Conservation (phyloP, 768 basidiomycete species). For the Calocera viscosa region DNA sequence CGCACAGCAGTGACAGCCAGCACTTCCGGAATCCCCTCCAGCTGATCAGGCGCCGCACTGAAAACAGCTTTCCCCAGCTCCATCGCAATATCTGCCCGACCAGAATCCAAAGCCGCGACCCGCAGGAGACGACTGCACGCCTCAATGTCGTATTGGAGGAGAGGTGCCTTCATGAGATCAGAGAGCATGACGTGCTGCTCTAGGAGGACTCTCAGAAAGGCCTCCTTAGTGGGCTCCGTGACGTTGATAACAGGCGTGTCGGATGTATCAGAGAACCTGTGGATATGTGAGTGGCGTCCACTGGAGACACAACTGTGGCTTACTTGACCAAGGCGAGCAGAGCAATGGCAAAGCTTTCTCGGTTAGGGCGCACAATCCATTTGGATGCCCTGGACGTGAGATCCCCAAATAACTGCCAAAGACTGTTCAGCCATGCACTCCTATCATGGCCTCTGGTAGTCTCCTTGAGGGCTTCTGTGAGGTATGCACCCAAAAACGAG, state of each 20-base stretch:
- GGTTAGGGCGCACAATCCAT: not conserved
- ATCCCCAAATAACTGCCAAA: constrained; percentile 45
- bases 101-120: not conserved
- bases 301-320: not conserved
- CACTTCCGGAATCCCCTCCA: constrained; percentile 47
- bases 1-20: constrained; percentile 36
- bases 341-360: not conserved
- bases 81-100: not conserved
- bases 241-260: not conserved
- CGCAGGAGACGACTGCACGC: not conserved
- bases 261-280: not conserved
- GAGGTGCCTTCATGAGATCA: not conserved
- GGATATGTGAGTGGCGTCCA: not conserved
- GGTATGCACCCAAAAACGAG: constrained; percentile 51
- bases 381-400: constrained; percentile 26
- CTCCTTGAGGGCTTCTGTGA: constrained; percentile 44
- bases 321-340: not conserved
- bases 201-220: not conserved
- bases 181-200: not conserved
- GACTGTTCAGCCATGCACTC: constrained; percentile 48
- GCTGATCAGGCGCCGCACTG: constrained; percentile 27
- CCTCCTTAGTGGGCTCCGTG: not conserved
- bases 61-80: not conserved
- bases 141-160: not conserved
- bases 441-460: constrained; percentile 24